A percentile compares a stretch with the other conserved stretches of the same genome.
phyloP scores from a whole-genome alignment of 2,329 filamentous ascomycete species.

The Colletotrichum spaethianum region DNA sequence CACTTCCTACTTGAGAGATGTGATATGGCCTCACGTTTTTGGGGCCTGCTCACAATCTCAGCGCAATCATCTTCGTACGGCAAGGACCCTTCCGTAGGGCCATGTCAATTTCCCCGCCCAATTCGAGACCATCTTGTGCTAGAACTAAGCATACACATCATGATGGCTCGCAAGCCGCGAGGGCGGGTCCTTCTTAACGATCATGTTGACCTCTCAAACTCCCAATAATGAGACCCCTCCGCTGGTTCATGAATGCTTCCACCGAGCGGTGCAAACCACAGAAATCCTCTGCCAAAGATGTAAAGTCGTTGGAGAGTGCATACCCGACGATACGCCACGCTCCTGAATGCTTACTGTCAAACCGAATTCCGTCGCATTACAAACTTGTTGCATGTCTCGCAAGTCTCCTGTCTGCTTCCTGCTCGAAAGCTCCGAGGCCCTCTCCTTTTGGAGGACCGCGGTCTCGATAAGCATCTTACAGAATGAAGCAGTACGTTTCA shows the following conservation, averaged over 20 bases:
- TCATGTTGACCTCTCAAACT: conserved; percentile 14
- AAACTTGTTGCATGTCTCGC: conserved; percentile 7
- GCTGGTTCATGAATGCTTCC: conserved; percentile 30
- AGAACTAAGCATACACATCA: not conserved
- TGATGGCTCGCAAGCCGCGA: not conserved
- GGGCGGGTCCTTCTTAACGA: not conserved
- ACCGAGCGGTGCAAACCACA: conserved; percentile 13
- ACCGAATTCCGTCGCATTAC: conserved; percentile 21
- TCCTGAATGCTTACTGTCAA: conserved; percentile 40
- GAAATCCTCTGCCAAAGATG: conserved; percentile 18
- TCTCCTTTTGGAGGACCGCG: not conserved
- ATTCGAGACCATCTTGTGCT: not conserved
- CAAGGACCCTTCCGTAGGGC: not conserved
- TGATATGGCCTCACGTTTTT: not conserved
- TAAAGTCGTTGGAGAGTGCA: conserved; percentile 30
- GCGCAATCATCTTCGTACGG: not conserved
- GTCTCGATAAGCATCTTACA: not conserved
- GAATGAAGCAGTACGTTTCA: not conserved
- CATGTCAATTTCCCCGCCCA: not conserved
- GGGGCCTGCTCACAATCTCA: too few relatives aligned
- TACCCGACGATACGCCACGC: conserved; percentile 41
- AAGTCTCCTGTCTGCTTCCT: not conserved
- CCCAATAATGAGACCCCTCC: conserved; percentile 8
- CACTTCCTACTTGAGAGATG: not conserved
- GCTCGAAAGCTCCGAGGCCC: not conserved